These are phyloP conservation scores for Diaporthe australafricana DNA, from an alignment of 2,329 filamentous ascomycete species.

Conservation along the genomic window DNA sequence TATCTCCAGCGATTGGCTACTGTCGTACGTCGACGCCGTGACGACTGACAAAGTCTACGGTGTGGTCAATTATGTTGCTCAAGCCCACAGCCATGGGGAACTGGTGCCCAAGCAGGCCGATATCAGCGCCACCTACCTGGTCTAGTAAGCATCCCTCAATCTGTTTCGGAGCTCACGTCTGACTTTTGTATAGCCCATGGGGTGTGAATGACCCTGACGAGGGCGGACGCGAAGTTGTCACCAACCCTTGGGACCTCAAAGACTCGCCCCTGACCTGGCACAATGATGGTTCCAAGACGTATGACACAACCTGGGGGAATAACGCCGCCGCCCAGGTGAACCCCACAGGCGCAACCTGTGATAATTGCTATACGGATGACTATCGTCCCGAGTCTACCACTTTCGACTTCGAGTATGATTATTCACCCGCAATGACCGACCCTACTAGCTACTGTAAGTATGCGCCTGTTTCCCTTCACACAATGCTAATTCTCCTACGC, in stretches of 20 bases:
- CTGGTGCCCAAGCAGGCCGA: slow-evolving; percentile 23
- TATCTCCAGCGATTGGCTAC: slow-evolving; percentile 66
- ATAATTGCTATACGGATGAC: slow-evolving; percentile 56
- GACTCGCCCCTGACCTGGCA: slow-evolving; percentile 67
- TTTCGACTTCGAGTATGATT: slow-evolving; percentile 61
- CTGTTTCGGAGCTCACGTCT: neutral
- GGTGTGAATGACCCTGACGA: slow-evolving; percentile 65
- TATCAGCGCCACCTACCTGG: slow-evolving; percentile 59
- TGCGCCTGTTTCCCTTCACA: slow-evolving; percentile 71
- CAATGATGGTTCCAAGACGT: slow-evolving; percentile 57
- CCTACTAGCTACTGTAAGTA: slow-evolving; percentile 61
- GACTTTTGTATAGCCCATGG: slow-evolving; percentile 56
- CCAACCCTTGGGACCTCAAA: slow-evolving; percentile 59
- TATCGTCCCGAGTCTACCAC: slow-evolving; percentile 59
- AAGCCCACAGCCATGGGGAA: slow-evolving; percentile 42
- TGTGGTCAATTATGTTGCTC: slow-evolving; percentile 68
- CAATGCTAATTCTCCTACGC: slow-evolving; percentile 58
- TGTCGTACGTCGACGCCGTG: slow-evolving; percentile 66
- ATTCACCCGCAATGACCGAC: slow-evolving; percentile 47
- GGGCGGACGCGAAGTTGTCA: slow-evolving; percentile 50
- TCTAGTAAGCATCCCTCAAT: slow-evolving; percentile 53
- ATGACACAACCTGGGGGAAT: slow-evolving; percentile 68
- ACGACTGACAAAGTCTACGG: slow-evolving; percentile 60
- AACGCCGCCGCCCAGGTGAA: slow-evolving; percentile 68
- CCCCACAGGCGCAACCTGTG: slow-evolving; percentile 52